Evolutionary conservation across 225 moss, liverwort and hornwort species (phyloP).

Genomic region (Marchantia paleacea): DNA sequence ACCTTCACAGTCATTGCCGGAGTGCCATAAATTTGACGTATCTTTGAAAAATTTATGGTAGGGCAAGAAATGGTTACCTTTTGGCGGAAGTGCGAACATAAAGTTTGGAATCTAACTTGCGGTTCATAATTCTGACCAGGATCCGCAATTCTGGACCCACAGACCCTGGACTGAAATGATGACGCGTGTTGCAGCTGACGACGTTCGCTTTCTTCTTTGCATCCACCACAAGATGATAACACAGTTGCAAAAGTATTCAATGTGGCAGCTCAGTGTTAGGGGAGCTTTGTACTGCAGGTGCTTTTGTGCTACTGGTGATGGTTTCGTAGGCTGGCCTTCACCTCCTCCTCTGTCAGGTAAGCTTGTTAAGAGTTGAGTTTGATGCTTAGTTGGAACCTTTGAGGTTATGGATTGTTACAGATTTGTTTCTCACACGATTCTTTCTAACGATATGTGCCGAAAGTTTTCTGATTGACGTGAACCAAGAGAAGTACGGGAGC

Average conservation of each 20-base stretch:
- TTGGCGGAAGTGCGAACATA: not conserved
- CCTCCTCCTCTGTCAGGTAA: conserved; percentile 62
- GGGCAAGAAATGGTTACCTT: not conserved
- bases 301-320: conserved; percentile 66
- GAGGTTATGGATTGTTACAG: too few species aligned
- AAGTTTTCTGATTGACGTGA: too few species aligned
- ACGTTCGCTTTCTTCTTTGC: conserved; percentile 88
- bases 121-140: conserved; percentile 55
- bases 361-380: not conserved
- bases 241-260: conserved; percentile 51
- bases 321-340: conserved; percentile 55
- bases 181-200: conserved; percentile 91
- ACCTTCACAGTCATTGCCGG: too few species aligned
- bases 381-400: not conserved
- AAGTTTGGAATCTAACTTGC: conserved; percentile 29
- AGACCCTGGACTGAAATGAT: conserved; percentile 98
- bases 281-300: conserved; percentile 88
- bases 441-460: not conserved
- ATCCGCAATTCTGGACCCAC: conserved; percentile 89
- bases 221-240: conserved; percentile 73
- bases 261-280: conserved; percentile 80
- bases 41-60: not conserved
- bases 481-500: too few species aligned
- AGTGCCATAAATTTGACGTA: not conserved
- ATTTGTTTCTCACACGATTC: too few species aligned